Evolutionary conservation across 2,329 filamentous ascomycete species (phyloP), one percentile per base, ranked within the genome.

Genomic region (Leptosphaerulina australis): DNA sequence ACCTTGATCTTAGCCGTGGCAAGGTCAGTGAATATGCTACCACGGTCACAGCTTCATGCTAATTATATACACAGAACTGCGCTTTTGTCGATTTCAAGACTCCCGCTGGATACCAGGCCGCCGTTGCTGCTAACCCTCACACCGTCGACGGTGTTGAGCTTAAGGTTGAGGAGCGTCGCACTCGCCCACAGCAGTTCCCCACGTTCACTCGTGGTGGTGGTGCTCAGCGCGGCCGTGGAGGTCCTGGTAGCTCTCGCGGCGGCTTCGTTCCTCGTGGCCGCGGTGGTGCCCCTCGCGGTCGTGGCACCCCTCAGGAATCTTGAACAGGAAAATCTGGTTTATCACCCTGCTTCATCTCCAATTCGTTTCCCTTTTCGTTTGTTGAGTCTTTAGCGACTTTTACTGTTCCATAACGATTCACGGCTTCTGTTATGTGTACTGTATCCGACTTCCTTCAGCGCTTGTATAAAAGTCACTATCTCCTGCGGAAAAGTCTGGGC

Each of bases 21-120:
- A 97, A 96, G 88, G 92, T 96, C 80, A 66, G 77, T 62, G n/a
- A 62, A 30, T 9, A 46, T 28, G 14, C 20, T 12, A 3, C 11
- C 44, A 15, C 14, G 11, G 14, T 21, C 8, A 17, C 4, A 31
- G 29, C 6, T 20, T 5, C 10, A 6, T 37, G 41, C 63, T 72
- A 56, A 71, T 40, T 17, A 9, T 18, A 6, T 7, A 2, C 3
- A 21, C 69, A 96, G 93, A 97, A 94, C 81, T 97, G 91, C 69
- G 94, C 94, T 20, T 97, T 97, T 70, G 90, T 97, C 53, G 94
- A 99, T 74, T 99, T 94, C 75, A 88, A 86, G 69, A 88, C 87
- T 36, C 71, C 84, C 17, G 85, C 91, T 46, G 91, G 85, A 36
- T 97, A 96, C 76, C 83, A 90, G 72, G 88, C 89, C 56, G 94